phyloP scores from a whole-genome alignment of 306 rosid genomes.

The Luffa aegyptiaca region DNA sequence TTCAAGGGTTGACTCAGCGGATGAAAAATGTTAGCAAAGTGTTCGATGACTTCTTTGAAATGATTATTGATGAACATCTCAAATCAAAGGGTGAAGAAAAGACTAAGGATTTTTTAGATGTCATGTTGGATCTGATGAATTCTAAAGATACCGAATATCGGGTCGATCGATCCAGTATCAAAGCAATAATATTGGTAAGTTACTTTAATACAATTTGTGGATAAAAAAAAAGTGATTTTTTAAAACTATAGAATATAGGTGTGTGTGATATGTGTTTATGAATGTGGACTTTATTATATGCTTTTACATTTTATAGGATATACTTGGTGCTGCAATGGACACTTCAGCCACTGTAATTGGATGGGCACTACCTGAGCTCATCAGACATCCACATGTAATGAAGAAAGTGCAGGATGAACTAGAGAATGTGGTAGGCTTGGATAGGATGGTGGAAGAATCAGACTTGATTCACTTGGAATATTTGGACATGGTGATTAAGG shows the following conservation, averaged over 20 bases:
- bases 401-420: conserved; percentile 22
- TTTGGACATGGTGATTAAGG: neutral
- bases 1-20: conserved; percentile 38
- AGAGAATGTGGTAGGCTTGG: neutral
- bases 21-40: conserved; percentile 33
- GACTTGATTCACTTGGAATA: conserved; percentile 30
- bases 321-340: conserved; percentile 36
- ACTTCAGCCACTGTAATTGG: conserved; percentile 45
- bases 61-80: neutral
- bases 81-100: conserved; percentile 6
- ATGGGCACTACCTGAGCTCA: conserved; percentile 41
- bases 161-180: neutral
- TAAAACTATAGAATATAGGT: too few relatives aligned
- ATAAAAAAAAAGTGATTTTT: neutral
- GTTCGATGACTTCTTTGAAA: conserved; percentile 22
- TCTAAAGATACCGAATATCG: conserved; percentile 33
- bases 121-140: conserved; percentile 17
- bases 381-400: conserved; percentile 43
- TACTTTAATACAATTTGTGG: neutral
- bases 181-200: conserved; percentile 43
- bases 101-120: conserved; percentile 40
- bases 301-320: conserved; percentile 22
- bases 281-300: neutral
- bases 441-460: conserved; percentile 4
- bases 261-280: neutral